Percentiles rank a stretch among this genome's conserved stretches.
These are phyloP conservation scores for Capsicum pubescens DNA, from an alignment of 257 asterid genomes.

Conservation along the genomic window DNA sequence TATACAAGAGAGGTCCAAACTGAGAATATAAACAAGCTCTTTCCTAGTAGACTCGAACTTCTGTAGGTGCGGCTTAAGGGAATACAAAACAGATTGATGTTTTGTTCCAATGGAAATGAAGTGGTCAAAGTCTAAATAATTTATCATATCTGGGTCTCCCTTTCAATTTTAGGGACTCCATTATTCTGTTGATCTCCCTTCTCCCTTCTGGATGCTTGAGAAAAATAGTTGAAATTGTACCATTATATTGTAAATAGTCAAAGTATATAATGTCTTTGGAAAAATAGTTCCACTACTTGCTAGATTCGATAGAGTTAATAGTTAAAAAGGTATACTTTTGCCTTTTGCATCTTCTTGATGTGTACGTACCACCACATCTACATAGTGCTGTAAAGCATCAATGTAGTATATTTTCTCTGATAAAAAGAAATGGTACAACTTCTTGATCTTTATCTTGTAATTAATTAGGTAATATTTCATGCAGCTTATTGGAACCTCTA, in stretches of 20 bases:
- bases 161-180: background rate
- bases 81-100: background rate
- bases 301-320: background rate
- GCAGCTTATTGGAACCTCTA: background rate
- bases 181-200: background rate
- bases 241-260: slow-evolving; percentile 15
- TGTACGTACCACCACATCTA: background rate
- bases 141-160: background rate
- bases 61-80: background rate
- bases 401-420: background rate
- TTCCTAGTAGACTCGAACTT: background rate
- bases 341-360: background rate
- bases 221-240: background rate
- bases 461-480: background rate
- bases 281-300: background rate
- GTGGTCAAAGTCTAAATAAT: background rate
- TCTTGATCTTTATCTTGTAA: background rate
- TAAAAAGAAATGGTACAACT: background rate
- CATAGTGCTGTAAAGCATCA: background rate
- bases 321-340: background rate
- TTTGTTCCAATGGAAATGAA: background rate
- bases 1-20: background rate
- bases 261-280: background rate
- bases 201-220: slow-evolving; percentile 9
- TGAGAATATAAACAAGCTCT: background rate